Conservation (phyloP, 192 early-diverging fungal genomes). For the Mortierella claussenii region DNA sequence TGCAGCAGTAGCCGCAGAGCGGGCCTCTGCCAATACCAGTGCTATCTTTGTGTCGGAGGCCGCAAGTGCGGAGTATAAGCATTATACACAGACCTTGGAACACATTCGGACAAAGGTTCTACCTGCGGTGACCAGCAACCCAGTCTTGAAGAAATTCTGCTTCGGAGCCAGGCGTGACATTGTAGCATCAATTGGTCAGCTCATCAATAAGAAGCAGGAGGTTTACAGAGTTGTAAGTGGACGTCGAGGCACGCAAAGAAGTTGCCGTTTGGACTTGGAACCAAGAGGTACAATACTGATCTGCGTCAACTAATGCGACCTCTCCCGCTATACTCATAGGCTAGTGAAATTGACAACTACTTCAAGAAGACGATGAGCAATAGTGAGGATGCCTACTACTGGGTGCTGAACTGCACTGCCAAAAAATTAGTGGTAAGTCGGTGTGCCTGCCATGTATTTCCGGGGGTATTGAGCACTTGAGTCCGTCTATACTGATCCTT, state of each 20-base stretch:
- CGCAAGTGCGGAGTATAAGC: conserved; percentile 35
- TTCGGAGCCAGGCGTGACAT: conserved; percentile 41
- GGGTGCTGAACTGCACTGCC: conserved; percentile 64
- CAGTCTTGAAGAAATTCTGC: conserved; percentile 28
- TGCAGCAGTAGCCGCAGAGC: conserved; percentile 9
- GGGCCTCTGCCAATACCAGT: background rate
- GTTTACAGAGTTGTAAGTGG: conserved; percentile 59
- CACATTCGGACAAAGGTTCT: conserved; percentile 52
- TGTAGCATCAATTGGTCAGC: conserved; percentile 56
- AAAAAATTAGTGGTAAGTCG: conserved; percentile 67
- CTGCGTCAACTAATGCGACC: too few relatives aligned
- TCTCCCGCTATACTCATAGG: too few relatives aligned
- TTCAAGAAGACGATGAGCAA: conserved; percentile 27
- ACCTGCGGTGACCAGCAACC: conserved; percentile 47
- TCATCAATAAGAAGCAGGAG: conserved; percentile 51
- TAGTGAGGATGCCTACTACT: conserved; percentile 46
- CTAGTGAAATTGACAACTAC: conserved; percentile 21
- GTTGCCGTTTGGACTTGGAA: too few relatives aligned
- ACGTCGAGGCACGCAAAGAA: too few relatives aligned
- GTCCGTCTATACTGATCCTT: too few relatives aligned
- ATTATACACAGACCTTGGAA: conserved; percentile 38
- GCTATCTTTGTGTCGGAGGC: conserved; percentile 18
- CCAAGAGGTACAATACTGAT: too few relatives aligned
- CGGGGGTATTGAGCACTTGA: too few relatives aligned
- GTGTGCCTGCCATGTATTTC: too few relatives aligned